A percentile compares a stretch with the other conserved stretches of the same genome.
These are phyloP conservation scores for Skeletonema marinoi DNA, from an alignment of 108 stramenopile species.

Conservation along the genomic window DNA sequence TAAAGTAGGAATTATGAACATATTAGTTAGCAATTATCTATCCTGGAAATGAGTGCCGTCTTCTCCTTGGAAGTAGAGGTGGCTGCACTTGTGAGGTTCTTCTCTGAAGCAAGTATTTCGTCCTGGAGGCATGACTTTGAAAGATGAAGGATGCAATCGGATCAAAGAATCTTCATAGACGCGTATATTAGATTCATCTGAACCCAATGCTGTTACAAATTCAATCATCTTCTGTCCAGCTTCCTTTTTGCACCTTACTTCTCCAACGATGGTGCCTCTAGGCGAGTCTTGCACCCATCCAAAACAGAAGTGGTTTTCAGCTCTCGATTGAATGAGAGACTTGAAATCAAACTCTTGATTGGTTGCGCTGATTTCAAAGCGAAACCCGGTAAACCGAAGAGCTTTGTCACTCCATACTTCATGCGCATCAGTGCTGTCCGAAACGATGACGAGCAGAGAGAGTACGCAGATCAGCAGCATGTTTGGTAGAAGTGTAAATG, in stretches of 20 bases:
- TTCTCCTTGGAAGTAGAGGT: slow-evolving; percentile 26
- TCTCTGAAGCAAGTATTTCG: slow-evolving; percentile 34
- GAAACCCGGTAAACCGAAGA: too few species aligned
- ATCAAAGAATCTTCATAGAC: slow-evolving; percentile 14
- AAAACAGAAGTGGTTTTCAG: slow-evolving; percentile 19
- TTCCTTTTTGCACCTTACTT: slow-evolving; percentile 15
- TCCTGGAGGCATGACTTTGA: slow-evolving; percentile 14
- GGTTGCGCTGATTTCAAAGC: neutral
- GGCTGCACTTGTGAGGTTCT: slow-evolving; percentile 27
- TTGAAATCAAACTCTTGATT: neutral
- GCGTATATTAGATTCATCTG: neutral
- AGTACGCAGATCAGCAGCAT: too few species aligned
- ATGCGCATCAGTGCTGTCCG: too few species aligned
- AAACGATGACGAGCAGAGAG: too few species aligned
- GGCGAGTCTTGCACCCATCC: slow-evolving; percentile 25
- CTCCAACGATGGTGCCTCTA: slow-evolving; percentile 12
- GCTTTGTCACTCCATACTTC: too few species aligned
- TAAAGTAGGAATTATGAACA: neutral
- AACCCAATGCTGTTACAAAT: neutral
- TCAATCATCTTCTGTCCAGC: slow-evolving; percentile 5
- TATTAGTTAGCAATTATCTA: neutral
- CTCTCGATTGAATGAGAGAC: slow-evolving; percentile 1
- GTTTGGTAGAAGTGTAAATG: too few species aligned
- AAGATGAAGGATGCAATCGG: slow-evolving; percentile 19
- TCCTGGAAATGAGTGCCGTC: slow-evolving; percentile 4